Percentiles rank a stretch among this genome's conserved stretches.
Evolutionary conservation across 2,329 filamentous ascomycete species (phyloP).

Genomic region (Aschersonia sp.): DNA sequence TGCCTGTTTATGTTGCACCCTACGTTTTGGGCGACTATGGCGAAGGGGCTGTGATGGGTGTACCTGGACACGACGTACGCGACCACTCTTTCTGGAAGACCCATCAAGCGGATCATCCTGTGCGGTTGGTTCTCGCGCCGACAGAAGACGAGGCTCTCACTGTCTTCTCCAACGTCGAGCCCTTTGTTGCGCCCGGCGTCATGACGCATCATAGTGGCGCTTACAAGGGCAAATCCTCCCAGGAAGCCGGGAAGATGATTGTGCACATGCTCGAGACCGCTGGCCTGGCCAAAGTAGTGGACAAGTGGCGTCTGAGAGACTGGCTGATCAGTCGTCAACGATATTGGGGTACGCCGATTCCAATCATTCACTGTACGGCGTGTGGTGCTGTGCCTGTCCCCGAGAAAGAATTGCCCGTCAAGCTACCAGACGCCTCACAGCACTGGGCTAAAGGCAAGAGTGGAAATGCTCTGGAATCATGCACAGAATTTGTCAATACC

Average conservation of each 20-base stretch:
- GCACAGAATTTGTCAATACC: conserved; percentile 60
- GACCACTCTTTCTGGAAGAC: conserved; percentile 71
- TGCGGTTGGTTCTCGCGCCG: conserved; percentile 47
- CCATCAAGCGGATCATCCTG: conserved; percentile 45
- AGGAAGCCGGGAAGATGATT: conserved; percentile 46
- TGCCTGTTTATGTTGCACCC: conserved; percentile 70
- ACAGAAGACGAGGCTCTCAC: conserved; percentile 32
- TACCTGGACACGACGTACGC: conserved; percentile 69
- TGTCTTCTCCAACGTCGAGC: conserved; percentile 31
- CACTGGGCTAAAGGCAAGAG: conserved; percentile 55
- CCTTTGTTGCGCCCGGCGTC: conserved; percentile 51
- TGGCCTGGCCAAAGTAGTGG: conserved; percentile 43
- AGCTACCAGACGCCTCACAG: conserved; percentile 53
- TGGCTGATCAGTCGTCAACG: conserved; percentile 88
- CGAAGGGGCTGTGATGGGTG: conserved; percentile 82
- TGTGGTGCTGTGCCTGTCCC: conserved; percentile 75
- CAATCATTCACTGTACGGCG: conserved; percentile 64
- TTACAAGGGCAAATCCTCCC: conserved; percentile 49
- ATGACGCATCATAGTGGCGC: conserved; percentile 52
- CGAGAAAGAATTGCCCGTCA: conserved; percentile 59
- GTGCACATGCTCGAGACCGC: conserved; percentile 39
- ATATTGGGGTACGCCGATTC: conserved; percentile 86
- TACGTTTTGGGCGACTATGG: conserved; percentile 81
- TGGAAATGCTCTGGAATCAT: conserved; percentile 64
- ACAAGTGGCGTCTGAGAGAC: conserved; percentile 71